phyloP scores from a whole-genome alignment of 345 rosid genomes.

The Eucalyptus curtisii region DNA sequence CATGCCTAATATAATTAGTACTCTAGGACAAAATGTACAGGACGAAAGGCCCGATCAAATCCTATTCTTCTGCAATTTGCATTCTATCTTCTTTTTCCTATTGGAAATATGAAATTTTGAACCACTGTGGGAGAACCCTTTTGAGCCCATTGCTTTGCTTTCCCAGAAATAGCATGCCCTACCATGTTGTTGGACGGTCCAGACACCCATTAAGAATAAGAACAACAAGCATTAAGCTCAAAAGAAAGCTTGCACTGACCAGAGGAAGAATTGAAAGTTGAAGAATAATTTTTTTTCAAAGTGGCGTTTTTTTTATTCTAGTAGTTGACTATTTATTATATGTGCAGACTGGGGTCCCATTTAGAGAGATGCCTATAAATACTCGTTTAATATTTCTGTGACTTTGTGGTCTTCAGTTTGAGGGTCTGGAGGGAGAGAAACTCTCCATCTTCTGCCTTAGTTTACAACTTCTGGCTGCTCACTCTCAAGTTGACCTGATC shows the following conservation, averaged over 20 bases:
- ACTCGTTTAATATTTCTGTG: not conserved
- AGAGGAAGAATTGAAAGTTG: not conserved
- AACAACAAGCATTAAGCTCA: not conserved
- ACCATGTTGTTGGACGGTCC: conserved; percentile 8
- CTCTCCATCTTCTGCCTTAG: not conserved
- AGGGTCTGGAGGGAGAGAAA: not conserved
- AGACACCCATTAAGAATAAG: not conserved
- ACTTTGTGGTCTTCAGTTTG: not conserved
- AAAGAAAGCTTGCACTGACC: not conserved
- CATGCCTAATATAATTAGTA: not conserved
- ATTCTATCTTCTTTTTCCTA: not conserved
- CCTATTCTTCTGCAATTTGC: not conserved
- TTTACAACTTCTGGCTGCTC: not conserved
- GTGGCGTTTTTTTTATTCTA: not conserved
- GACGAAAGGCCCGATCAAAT: not conserved
- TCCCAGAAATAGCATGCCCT: not conserved
- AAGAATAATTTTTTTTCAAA: not conserved
- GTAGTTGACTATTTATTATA: not conserved
- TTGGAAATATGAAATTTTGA: not conserved
- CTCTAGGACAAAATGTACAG: not conserved
- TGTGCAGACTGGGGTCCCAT: not conserved
- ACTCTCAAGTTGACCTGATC: not conserved
- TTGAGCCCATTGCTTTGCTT: not conserved
- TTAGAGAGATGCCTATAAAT: not conserved
- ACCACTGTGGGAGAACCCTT: not conserved